These are phyloP conservation scores for Serendipita sp. DNA, from an alignment of 768 basidiomycete species.

Conservation along the genomic window DNA sequence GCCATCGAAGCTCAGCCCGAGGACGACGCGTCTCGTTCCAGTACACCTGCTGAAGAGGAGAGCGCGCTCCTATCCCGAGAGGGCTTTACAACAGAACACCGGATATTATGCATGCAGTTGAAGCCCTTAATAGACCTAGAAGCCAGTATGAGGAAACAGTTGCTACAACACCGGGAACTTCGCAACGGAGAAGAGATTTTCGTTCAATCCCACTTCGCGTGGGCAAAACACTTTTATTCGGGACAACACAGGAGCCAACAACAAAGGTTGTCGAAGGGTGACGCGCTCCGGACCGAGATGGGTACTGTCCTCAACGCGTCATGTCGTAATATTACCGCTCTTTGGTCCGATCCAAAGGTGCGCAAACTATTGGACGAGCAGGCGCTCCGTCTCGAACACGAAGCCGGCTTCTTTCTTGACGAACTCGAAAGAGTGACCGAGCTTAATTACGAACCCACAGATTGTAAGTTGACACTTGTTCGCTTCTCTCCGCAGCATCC, in stretches of 20 bases:
- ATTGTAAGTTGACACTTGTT: slow-evolving; percentile 1
- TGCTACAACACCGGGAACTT: background rate
- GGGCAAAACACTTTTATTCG: background rate
- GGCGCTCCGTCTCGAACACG: slow-evolving; percentile 8
- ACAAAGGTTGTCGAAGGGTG: background rate
- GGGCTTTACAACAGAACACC: background rate
- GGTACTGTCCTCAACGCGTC: background rate
- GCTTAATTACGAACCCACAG: slow-evolving; percentile 8
- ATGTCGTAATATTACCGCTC: slow-evolving; percentile 1
- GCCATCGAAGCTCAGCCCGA: background rate
- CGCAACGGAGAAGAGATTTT: background rate
- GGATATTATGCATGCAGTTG: background rate
- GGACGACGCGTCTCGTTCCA: background rate
- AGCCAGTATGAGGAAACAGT: background rate
- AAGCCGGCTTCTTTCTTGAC: slow-evolving; percentile 11
- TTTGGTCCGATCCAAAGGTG: slow-evolving; percentile 9
- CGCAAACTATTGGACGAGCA: slow-evolving; percentile 4
- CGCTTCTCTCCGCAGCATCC: background rate
- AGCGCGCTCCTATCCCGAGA: background rate
- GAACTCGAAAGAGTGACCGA: slow-evolving; percentile 10
- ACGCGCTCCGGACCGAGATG: background rate
- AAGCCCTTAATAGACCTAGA: background rate
- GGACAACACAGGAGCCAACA: background rate
- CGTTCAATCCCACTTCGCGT: background rate
- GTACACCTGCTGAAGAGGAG: background rate